Conservation (phyloP, 2,329 filamentous ascomycete genomes). For the Xylariaceae sp. region DNA sequence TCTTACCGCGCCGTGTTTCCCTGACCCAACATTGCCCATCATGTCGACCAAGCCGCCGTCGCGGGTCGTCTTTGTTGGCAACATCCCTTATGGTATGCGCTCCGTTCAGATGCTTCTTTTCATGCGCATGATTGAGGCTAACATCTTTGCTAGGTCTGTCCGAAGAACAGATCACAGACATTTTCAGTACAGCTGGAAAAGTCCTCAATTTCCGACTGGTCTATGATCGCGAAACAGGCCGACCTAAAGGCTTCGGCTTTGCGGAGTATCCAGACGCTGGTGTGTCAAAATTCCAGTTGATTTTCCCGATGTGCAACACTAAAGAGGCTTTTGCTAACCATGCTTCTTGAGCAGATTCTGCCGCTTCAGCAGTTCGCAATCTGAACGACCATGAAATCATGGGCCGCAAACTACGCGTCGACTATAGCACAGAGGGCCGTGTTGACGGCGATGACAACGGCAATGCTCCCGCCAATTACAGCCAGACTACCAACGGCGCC, state of each 20-base stretch:
- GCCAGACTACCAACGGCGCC: slow-evolving; percentile 28
- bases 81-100: slow-evolving; percentile 68
- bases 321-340: slow-evolving; percentile 3
- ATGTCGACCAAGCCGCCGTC: slow-evolving; percentile 73
- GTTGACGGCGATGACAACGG: slow-evolving; percentile 56
- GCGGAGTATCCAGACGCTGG: slow-evolving; percentile 92
- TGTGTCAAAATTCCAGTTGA: slow-evolving; percentile 30
- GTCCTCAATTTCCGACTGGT: slow-evolving; percentile 90
- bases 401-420: slow-evolving; percentile 87
- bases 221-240: slow-evolving; percentile 90
- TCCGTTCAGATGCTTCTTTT: neutral
- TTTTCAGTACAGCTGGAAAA: slow-evolving; percentile 83
- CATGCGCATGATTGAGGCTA: neutral
- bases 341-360: slow-evolving; percentile 51
- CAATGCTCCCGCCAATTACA: slow-evolving; percentile 18
- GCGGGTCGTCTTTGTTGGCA: slow-evolving; percentile 77
- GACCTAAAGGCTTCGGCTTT: slow-evolving; percentile 94
- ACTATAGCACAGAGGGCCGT: slow-evolving; percentile 90
- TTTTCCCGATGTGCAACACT: neutral
- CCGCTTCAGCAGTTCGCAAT: slow-evolving; percentile 90
- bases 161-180: slow-evolving; percentile 92
- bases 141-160: slow-evolving; percentile 65
- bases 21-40: slow-evolving; percentile 29
- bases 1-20: neutral
- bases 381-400: slow-evolving; percentile 94